Conservation (phyloP, 75 land plant species). For the Pinus tabuliformis region DNA sequence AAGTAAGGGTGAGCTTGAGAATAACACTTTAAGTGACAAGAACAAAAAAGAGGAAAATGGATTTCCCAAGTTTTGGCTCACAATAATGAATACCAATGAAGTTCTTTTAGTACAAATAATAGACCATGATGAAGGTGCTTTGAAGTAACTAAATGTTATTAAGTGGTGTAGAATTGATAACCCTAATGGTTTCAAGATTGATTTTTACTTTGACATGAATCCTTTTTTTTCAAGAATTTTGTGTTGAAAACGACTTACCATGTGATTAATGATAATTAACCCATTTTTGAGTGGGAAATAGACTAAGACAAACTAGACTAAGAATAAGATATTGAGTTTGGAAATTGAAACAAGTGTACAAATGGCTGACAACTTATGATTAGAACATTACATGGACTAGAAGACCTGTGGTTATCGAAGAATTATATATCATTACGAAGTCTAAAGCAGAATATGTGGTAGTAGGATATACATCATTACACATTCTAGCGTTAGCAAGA, state of each 20-base stretch:
- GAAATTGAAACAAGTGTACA: too few species aligned
- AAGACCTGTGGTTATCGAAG: too few species aligned
- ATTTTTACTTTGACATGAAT: slow-evolving; percentile 82
- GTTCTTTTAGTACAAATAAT: slow-evolving; percentile 84
- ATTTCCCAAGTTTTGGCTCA: slow-evolving; percentile 92
- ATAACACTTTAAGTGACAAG: slow-evolving; percentile 30
- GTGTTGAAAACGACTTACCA: slow-evolving; percentile 92
- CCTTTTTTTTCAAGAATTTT: slow-evolving; percentile 83
- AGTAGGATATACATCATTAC: too few species aligned
- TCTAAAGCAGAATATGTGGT: too few species aligned
- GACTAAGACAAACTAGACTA: slow-evolving; percentile 47
- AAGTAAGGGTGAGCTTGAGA: slow-evolving; percentile 26
- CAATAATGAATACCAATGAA: slow-evolving; percentile 89
- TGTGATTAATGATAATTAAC: slow-evolving; percentile 99
- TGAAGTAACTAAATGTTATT: slow-evolving; percentile 84
- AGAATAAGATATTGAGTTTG: too few species aligned
- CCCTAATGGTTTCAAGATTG: slow-evolving; percentile 96
- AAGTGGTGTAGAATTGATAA: slow-evolving; percentile 76
- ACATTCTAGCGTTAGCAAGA: too few species aligned
- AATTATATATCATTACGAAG: too few species aligned
- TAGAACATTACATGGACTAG: too few species aligned
- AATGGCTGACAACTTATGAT: too few species aligned
- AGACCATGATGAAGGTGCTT: slow-evolving; percentile 94
- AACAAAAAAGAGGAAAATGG: slow-evolving; percentile 77
- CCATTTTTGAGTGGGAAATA: slow-evolving; percentile 95